Evolutionary conservation across 2,329 filamentous ascomycete species (phyloP).

Genomic region (Pseudofabraea citricarpa): DNA sequence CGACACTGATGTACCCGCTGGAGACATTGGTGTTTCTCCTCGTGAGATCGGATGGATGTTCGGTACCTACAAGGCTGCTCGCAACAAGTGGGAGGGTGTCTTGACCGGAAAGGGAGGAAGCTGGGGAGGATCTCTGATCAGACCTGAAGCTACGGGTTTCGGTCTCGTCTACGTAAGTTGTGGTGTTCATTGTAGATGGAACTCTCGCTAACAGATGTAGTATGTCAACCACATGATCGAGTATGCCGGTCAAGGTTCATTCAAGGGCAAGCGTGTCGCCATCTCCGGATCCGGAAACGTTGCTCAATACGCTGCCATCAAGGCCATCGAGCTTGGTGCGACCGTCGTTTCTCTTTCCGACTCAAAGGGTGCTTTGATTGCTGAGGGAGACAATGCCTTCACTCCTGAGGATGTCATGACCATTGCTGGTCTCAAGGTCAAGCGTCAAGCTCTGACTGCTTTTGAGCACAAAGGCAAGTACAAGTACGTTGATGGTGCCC

Average conservation of each 20-base stretch:
- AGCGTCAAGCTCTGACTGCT: constrained; percentile 75
- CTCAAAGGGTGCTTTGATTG: constrained; percentile 79
- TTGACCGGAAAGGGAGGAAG: constrained; percentile 90
- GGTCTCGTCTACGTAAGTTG: constrained; percentile 78
- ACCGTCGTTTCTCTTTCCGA: constrained; percentile 91
- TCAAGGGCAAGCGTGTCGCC: constrained; percentile 87
- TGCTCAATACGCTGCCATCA: constrained; percentile 94
- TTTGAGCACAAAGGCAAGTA: constrained; percentile 63
- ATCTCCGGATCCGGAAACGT: constrained; percentile 98
- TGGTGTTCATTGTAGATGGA: background rate
- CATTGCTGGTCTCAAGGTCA: constrained; percentile 83
- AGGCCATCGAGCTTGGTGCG: constrained; percentile 92
- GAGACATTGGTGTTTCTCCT: constrained; percentile 90
- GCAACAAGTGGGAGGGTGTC: constrained; percentile 92
- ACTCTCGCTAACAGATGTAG: constrained; percentile 27
- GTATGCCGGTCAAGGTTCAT: constrained; percentile 80
- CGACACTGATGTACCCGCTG: constrained; percentile 92
- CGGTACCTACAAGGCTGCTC: constrained; percentile 83
- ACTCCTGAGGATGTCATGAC: constrained; percentile 71
- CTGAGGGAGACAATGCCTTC: constrained; percentile 66
- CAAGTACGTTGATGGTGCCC: constrained; percentile 81
- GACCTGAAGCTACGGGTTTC: constrained; percentile 94
- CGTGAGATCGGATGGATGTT: constrained; percentile 95
- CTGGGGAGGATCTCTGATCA: constrained; percentile 93
- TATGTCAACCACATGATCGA: constrained; percentile 95